A percentile compares a stretch with the other conserved stretches of the same genome.
These are phyloP conservation scores for Phytopythium mirpurense DNA, from an alignment of 352 stramenopile genomes.

Conservation along the genomic window DNA sequence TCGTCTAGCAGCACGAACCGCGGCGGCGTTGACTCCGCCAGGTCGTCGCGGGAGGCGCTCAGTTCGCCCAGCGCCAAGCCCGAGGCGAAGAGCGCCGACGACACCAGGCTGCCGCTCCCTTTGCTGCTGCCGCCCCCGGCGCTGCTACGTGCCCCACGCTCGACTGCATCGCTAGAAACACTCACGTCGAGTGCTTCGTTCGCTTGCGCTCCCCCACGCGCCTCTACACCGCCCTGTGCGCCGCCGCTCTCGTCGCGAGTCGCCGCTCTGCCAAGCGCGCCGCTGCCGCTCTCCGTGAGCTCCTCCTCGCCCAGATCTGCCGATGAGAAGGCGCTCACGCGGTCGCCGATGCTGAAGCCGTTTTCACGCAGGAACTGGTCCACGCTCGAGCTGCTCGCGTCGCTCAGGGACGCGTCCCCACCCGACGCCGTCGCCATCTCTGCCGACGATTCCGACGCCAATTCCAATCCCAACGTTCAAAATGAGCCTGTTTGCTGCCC, in stretches of 20 bases:
- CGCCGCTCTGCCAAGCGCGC: conserved; percentile 12
- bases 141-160: neutral
- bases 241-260: neutral
- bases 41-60: neutral
- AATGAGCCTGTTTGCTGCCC: no score
- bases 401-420: conserved; percentile 8
- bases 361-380: conserved; percentile 79
- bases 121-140: neutral
- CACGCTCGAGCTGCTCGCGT: conserved; percentile 64
- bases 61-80: conserved; percentile 3
- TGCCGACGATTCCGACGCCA: no score
- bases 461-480: no score
- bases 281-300: conserved; percentile 27
- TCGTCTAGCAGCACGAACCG: conserved; percentile 64
- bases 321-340: conserved; percentile 13
- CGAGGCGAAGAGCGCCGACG: conserved; percentile 2
- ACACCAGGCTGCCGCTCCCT: neutral
- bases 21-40: conserved; percentile 18
- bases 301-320: conserved; percentile 26
- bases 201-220: neutral
- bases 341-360: conserved; percentile 51
- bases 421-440: no score
- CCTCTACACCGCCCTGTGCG: neutral
- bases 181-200: neutral
- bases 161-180: no score